Evolutionary conservation across 768 basidiomycete species (phyloP).

Genomic region (Mycena belliarum): DNA sequence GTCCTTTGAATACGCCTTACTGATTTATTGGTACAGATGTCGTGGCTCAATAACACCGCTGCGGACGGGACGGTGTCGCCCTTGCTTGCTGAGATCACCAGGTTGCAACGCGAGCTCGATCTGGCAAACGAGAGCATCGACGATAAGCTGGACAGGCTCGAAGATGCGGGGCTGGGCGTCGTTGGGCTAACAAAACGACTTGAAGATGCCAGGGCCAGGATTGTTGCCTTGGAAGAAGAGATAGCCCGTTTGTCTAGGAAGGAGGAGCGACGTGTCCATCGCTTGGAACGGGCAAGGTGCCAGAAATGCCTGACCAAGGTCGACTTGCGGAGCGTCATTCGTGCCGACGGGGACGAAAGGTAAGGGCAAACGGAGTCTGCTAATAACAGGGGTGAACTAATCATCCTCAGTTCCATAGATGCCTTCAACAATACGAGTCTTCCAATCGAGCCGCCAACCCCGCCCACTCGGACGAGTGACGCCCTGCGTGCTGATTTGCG

Average conservation of each 20-base stretch:
- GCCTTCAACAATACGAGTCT: conserved; percentile 45
- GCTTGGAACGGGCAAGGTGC: conserved; percentile 64
- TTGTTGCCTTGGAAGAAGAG: conserved; percentile 64
- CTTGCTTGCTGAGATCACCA: conserved; percentile 68
- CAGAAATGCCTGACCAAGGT: conserved; percentile 68
- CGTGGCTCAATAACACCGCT: conserved; percentile 69
- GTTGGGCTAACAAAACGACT: conserved; percentile 70
- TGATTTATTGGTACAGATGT: conserved; percentile 48
- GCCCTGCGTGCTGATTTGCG: conserved; percentile 60
- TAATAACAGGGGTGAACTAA: background rate
- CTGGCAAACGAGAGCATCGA: conserved; percentile 84
- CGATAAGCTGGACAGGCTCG: conserved; percentile 83
- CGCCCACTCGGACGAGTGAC: conserved; percentile 68
- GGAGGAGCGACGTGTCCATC: conserved; percentile 67
- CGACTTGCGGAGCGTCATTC: conserved; percentile 46
- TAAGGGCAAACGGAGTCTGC: conserved; percentile 26
- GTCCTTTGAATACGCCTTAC: background rate
- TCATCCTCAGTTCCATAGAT: conserved; percentile 50
- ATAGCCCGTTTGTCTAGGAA: conserved; percentile 61
- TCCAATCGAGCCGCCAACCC: conserved; percentile 62
- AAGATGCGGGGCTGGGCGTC: conserved; percentile 76
- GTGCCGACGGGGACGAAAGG: conserved; percentile 62
- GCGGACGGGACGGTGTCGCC: conserved; percentile 60
- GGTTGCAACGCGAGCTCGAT: conserved; percentile 75
- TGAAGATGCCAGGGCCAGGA: conserved; percentile 65